Evolutionary conservation across 2,329 filamentous ascomycete genomes (phyloP), one percentile per base, ranked within the genome.

Genomic region (Botrytis aclada): DNA sequence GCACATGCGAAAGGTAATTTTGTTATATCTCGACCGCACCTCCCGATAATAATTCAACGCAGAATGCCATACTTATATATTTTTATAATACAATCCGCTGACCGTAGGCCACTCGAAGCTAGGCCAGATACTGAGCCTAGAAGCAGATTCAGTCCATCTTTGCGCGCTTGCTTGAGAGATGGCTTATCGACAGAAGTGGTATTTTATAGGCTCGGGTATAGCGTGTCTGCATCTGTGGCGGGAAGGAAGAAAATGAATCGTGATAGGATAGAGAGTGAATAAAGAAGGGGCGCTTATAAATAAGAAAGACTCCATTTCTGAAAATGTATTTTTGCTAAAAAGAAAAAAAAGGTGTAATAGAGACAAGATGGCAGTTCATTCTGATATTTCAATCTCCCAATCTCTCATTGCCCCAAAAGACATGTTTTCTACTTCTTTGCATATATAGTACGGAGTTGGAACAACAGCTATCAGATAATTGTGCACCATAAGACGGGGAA

Each of bases 81-180:
- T 22, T n/a, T 25, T n/a, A n/a, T 3, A 12, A 51, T 51, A 3
- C 6, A 14, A 14, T 1, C 12, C 4, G 10, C 25, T 51, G 47
- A n/a, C 2, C 25, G 4, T 14, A 1, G 47, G 47, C 4, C 25
- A n/a, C 47, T 51, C 4, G 12, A 51, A 51, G 47, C 47, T n/a
- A n/a, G 47, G 4, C 9, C 47, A n/a, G 22, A 51, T 51, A 51
- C 47, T 25, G 10, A 12, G 25, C 25, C 25, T n/a, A 25, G 22
- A 0, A 22, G 0, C 14, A n/a, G 5, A 0, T 3, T 25, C 0
- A 51, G 1, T 5, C 14, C 10, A 14, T 51, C 22, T n/a, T 51
- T n/a, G 25, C 25, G 10, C 12, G 10, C 47, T 10, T 51, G 47
- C 47, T 51, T 51, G 25, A 51, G 47, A 51, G 4, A 25, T 51